Conservation (phyloP, 2,329 filamentous ascomycete species). For the Arthroderma sp. region DNA sequence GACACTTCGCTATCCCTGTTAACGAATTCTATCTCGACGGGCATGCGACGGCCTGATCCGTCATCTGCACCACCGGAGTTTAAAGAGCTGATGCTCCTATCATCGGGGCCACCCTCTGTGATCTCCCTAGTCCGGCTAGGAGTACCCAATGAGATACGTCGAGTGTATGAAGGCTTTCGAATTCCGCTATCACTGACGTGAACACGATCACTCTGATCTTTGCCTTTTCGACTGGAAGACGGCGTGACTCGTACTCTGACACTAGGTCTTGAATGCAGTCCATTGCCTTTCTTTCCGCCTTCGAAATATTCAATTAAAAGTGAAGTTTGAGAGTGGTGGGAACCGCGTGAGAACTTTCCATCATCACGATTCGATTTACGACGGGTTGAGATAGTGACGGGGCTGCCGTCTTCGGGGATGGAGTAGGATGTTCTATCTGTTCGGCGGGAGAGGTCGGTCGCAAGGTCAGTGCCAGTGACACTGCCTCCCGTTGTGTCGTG, state of each 20-base stretch:
- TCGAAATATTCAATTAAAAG: constrained; percentile 93
- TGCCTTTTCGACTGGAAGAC: constrained; percentile 46
- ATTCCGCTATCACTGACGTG: constrained; percentile 71
- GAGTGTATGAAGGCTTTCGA: constrained; percentile 56
- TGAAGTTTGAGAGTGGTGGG: constrained; percentile 65
- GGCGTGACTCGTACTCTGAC: constrained; percentile 71
- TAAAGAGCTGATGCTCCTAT: constrained; percentile 56
- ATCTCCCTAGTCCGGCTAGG: constrained; percentile 26
- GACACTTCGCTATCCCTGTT: constrained; percentile 55
- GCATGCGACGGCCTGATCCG: constrained; percentile 52
- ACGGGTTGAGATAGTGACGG: constrained; percentile 74
- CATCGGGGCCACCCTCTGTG: constrained; percentile 27
- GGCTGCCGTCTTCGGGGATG: constrained; percentile 48
- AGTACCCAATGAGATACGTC: constrained; percentile 50
- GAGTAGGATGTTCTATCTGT: constrained; percentile 39
- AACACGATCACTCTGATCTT: constrained; percentile 55
- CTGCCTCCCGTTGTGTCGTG: constrained; percentile 32
- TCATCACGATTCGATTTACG: constrained; percentile 25
- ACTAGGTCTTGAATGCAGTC: constrained; percentile 59
- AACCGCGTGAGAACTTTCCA: constrained; percentile 36
- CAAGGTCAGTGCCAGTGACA: constrained; percentile 33
- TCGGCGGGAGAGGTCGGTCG: constrained; percentile 37
- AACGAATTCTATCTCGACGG: constrained; percentile 82
- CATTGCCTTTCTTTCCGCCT: constrained; percentile 51
- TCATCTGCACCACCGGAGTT: constrained; percentile 69